Evolutionary conservation across 768 basidiomycete genomes (phyloP).

Genomic region (Boletus vermiculosoides): DNA sequence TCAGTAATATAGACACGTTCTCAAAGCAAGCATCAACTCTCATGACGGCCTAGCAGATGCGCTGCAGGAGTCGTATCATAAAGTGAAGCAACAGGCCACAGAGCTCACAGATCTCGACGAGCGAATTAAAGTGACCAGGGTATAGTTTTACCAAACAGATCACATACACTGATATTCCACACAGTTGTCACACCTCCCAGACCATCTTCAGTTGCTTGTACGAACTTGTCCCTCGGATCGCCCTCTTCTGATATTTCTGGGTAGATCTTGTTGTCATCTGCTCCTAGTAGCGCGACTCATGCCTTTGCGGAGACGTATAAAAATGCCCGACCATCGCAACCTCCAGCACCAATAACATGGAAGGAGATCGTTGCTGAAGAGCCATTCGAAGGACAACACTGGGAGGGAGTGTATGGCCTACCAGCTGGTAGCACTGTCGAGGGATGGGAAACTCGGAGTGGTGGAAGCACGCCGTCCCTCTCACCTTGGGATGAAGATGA

Average conservation of each 20-base stretch:
- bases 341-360: constrained; percentile 59
- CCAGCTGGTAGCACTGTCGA: constrained; percentile 47
- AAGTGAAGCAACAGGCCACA: constrained; percentile 49
- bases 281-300: constrained; percentile 50
- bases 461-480: constrained; percentile 63
- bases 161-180: not conserved
- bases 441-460: constrained; percentile 45
- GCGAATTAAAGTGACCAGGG: constrained; percentile 52
- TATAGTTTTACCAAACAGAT: not conserved
- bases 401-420: constrained; percentile 68
- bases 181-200: constrained; percentile 60
- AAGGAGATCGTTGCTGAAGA: constrained; percentile 76
- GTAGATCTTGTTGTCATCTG: constrained; percentile 56
- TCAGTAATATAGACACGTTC: constrained; percentile 43
- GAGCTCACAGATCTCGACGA: constrained; percentile 61
- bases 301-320: constrained; percentile 55
- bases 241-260: constrained; percentile 2
- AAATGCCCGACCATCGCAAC: constrained; percentile 31
- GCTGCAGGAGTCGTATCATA: constrained; percentile 49
- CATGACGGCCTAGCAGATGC: constrained; percentile 61
- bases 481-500: constrained; percentile 64
- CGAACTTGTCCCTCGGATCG: constrained; percentile 16
- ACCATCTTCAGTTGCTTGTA: constrained; percentile 74
- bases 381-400: constrained; percentile 83
- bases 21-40: constrained; percentile 71